phyloP scores from a whole-genome alignment of 164 flowering plant species.

The Chloranthus sessilifolius region DNA sequence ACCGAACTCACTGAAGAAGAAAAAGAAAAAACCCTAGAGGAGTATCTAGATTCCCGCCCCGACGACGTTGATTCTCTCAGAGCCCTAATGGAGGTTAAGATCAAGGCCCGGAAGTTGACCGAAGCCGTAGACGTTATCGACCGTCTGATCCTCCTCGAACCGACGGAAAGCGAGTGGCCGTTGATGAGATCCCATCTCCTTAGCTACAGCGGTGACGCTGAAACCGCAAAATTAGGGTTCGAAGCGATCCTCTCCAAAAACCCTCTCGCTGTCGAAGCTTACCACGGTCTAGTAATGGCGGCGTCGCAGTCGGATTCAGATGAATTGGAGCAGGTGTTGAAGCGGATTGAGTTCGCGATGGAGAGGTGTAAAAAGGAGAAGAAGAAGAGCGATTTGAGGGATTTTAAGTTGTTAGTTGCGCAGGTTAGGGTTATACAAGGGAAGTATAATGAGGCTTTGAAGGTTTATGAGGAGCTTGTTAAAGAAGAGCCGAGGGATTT shows the following conservation, averaged over 20 bases:
- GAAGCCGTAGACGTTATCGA: constrained; percentile 55
- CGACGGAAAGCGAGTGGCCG: constrained; percentile 60
- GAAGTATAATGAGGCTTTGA: constrained; percentile 63
- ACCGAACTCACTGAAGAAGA: constrained; percentile 16
- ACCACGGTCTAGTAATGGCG: constrained; percentile 68
- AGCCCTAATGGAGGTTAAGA: constrained; percentile 56
- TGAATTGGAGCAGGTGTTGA: constrained; percentile 37
- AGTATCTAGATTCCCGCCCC: constrained; percentile 34
- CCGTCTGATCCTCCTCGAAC: constrained; percentile 55
- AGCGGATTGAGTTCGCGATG: constrained; percentile 50
- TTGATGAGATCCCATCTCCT: constrained; percentile 51
- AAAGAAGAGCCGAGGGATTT: constrained; percentile 92
- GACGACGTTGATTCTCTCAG: constrained; percentile 44
- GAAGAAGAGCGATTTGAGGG: constrained; percentile 47
- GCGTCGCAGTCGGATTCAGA: constrained; percentile 28
- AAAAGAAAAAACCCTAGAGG: constrained; percentile 42
- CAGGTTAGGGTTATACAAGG: constrained; percentile 66
- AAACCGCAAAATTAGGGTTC: constrained; percentile 43
- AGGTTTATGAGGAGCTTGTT: constrained; percentile 64
- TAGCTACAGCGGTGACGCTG: constrained; percentile 43
- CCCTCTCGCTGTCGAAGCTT: constrained; percentile 73
- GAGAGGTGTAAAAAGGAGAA: constrained; percentile 57
- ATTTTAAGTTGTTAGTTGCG: constrained; percentile 73
- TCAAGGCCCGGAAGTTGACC: constrained; percentile 42
- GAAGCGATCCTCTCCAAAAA: constrained; percentile 58